A percentile compares a stretch with the other conserved stretches of the same genome.
phyloP scores from a whole-genome alignment of 208 protist genomes.

The Trypanosoma rangeli region DNA sequence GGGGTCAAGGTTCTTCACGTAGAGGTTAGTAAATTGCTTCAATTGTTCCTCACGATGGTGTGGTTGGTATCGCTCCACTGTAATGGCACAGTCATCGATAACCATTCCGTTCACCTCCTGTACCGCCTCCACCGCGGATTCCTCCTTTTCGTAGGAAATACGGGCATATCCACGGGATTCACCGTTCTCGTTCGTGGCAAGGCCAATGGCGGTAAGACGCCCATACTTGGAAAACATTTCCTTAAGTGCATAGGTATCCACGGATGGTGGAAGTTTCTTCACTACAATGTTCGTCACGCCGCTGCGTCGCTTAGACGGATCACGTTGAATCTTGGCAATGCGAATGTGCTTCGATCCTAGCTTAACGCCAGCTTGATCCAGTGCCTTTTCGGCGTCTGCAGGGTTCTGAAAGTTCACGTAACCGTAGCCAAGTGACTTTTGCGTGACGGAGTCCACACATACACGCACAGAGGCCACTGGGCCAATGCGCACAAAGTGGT shows the following conservation, averaged over 20 bases:
- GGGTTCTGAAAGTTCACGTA: conserved; percentile 99
- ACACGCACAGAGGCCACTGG: conserved; percentile 97
- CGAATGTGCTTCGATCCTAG: conserved; percentile 94
- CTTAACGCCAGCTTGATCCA: conserved; percentile 96
- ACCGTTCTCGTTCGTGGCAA: conserved; percentile 91
- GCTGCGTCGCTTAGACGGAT: conserved; percentile 97
- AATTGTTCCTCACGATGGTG: conserved; percentile 93
- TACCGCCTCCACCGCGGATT: conserved; percentile 92
- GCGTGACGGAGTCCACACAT: conserved; percentile 96
- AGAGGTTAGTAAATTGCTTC: conserved; percentile 98
- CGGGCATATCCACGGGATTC: conserved; percentile 96
- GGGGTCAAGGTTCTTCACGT: conserved; percentile 99
- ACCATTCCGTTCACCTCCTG: conserved; percentile 86
- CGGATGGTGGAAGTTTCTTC: conserved; percentile 95
- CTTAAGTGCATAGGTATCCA: conserved; percentile 96
- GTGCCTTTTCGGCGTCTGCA: conserved; percentile 97
- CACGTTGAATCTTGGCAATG: conserved; percentile 99
- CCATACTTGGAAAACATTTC: conserved; percentile 95
- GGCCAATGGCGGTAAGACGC: conserved; percentile 88
- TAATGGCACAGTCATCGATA: conserved; percentile 91
- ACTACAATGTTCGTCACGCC: conserved; percentile 99
- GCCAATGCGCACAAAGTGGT: conserved; percentile 97
- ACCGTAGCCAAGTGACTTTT: conserved; percentile 98
- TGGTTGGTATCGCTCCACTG: conserved; percentile 94
- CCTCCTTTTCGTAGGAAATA: conserved; percentile 95